These are phyloP conservation scores for Halophytophthora polymorphica DNA, from an alignment of 352 stramenopile genomes.

Conservation along the genomic window DNA sequence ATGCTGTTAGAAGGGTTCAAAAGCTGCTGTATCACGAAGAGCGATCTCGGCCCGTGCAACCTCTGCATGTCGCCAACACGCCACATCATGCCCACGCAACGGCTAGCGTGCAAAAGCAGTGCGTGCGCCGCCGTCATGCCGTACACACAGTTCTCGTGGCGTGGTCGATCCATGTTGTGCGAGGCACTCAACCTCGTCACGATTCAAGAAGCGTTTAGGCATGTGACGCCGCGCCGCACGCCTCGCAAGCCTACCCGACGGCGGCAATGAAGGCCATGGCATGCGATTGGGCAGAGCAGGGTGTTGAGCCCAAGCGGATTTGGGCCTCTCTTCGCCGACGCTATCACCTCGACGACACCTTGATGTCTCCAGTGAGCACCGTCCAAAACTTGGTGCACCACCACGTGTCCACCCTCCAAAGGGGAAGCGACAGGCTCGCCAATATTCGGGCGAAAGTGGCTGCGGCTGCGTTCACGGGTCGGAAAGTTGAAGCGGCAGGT, in stretches of 20 bases:
- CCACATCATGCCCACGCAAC: constrained; percentile 4
- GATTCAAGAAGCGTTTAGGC: constrained; percentile 11
- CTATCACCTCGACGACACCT: constrained; percentile 4
- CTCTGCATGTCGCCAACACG: constrained; percentile 1
- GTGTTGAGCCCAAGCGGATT: constrained; percentile 12
- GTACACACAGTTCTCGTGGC: constrained; percentile 3
- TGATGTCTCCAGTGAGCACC: background rate
- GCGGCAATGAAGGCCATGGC: constrained; percentile 9
- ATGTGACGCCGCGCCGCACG: background rate
- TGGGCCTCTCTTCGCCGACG: constrained; percentile 5
- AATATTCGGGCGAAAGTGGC: constrained; percentile 1
- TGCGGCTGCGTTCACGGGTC: constrained; percentile 2
- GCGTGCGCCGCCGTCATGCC: background rate
- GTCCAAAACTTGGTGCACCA: constrained; percentile 9
- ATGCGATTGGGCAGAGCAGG: constrained; percentile 4
- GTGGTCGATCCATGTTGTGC: constrained; percentile 11
- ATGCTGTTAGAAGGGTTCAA: constrained; percentile 3
- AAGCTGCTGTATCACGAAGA: constrained; percentile 5
- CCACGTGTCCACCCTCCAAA: constrained; percentile 3
- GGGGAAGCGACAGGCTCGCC: constrained; percentile 4
- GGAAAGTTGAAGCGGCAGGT: constrained; percentile 7
- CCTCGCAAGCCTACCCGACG: constrained; percentile 8
- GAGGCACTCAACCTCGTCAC: background rate
- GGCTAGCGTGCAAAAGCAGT: background rate
- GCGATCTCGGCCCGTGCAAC: constrained; percentile 1